Evolutionary conservation across 805 yeast species (phyloP), one percentile per base, ranked within the genome.

Genomic region (Suhomyces sp.): DNA sequence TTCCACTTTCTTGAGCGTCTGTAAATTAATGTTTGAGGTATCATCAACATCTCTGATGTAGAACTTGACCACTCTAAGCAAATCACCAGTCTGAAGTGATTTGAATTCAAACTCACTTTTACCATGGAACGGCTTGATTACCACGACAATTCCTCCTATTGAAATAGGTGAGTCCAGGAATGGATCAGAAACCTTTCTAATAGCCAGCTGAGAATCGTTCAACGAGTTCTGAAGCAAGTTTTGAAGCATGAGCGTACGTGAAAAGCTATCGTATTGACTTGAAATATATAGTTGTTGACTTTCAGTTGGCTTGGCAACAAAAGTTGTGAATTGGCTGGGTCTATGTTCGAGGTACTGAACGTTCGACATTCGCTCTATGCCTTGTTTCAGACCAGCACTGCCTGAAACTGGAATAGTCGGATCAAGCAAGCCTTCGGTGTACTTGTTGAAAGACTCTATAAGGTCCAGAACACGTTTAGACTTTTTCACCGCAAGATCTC

Each of bases 81-180:
- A 58, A 51, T 69, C 73, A 2, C 76, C 76, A 9, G 62, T 57
- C 37, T 66, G 62, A 24, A 71, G 58, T 12, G 54, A 50, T 1
- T 44, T 45, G 47, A 67, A 67, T 17, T 66, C 71, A 40, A 52
- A 46, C 1, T 51, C 57, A 4, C 39, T 44, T 6, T 29, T 44
- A 1, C 66, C 65, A 17, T 57, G 54, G 49, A 61, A 70, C 6
- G 68, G 67, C 46, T 63, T 58, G 3, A 67, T 64, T 4, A 69
- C 72, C 12, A 69, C 72, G 2, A 69, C 74, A 17, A 68, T 61
- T 0, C 66, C 66, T 2, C 76, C 76, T 10, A 56, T 51, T 4
- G 52, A 41, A 6, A 58, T 57, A 10, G 44, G 27, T 21, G 52
- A 59, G 13, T 57, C 57, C 63, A 65, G 68, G 46, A 53, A 68